phyloP scores from a whole-genome alignment of 106 monocot species.

The Dioscorea dumetorum region DNA sequence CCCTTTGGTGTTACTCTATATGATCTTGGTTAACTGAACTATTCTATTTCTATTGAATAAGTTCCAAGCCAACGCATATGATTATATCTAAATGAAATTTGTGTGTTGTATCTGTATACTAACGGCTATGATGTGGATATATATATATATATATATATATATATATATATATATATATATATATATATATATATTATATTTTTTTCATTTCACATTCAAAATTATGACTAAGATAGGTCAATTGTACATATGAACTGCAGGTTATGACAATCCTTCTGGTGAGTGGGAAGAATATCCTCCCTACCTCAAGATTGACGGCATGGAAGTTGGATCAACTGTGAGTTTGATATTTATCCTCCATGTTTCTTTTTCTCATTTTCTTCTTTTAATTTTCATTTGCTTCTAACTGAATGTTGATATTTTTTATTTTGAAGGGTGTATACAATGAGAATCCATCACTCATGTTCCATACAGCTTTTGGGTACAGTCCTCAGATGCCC shows the following conservation, averaged over 20 bases:
- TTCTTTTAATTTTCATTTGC: slow-evolving; percentile 2
- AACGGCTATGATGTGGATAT: too few relatives aligned
- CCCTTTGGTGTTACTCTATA: too few relatives aligned
- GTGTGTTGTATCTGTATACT: too few relatives aligned
- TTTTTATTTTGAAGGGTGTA: slow-evolving; percentile 32
- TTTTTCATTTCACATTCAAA: too few relatives aligned
- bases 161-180: too few relatives aligned
- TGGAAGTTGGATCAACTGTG: slow-evolving; percentile 53
- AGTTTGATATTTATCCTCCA: slow-evolving; percentile 11
- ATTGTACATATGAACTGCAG: slow-evolving; percentile 12
- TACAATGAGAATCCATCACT: slow-evolving; percentile 50
- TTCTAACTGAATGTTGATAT: not conserved
- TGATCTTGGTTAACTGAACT: too few relatives aligned
- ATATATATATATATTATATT: too few relatives aligned
- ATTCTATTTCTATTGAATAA: too few relatives aligned
- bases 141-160: too few relatives aligned
- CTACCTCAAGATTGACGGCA: slow-evolving; percentile 35
- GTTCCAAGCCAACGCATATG: too few relatives aligned
- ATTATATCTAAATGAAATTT: too few relatives aligned
- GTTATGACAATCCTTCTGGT: slow-evolving; percentile 48
- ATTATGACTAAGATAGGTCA: too few relatives aligned
- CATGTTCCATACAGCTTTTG: slow-evolving; percentile 64
- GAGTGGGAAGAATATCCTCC: slow-evolving; percentile 56
- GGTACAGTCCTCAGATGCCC: slow-evolving; percentile 55
- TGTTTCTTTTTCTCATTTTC: not conserved